Evolutionary conservation across 1,284 basidiomycete genomes (phyloP), one percentile per base, ranked within the genome.

Genomic region (Leccinum solheimii): DNA sequence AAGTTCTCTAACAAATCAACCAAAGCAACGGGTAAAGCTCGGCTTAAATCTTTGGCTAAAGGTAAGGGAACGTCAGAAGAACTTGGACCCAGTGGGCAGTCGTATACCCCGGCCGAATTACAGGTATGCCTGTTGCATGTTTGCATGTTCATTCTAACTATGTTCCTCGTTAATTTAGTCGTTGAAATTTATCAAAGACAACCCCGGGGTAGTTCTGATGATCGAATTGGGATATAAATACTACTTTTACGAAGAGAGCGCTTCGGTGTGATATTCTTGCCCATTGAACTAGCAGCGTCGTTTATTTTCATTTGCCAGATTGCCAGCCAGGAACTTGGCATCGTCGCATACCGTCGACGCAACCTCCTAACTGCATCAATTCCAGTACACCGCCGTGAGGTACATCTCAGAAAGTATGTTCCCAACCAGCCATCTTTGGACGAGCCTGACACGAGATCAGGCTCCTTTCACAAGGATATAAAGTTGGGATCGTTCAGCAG

Each of bases 401-500:
- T 98, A 6, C 95, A 98, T 74, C 81, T 97, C 55, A 94, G 92
- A 77, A 95, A 95, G 91, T 92, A 65, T 62, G 81, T 45, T 26
- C 5, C 61, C 36, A 14, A 53, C 21, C 36, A 11, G 2, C 60
- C 64, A 8, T 48, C 26, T 21, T 30, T 55, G 38, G 40, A 19
- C 34, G 36, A 49, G 23, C 54, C 53, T 64, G 11, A 54, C 45
- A 27, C 14, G 16, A 16, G 21, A 52, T 30, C 56, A 95, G 93
- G 66, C 82, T 98, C 36, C 83, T 98, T 49, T 88, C 91, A 1
- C 85, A 88, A 58, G 96, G 96, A 0, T 83, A 95, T 74, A 93
- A 94, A 76, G 86, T 99, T 55, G 97, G 97, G 10, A 87, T 99
- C 11, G 88, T 97, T 1, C 84, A 89, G n/a, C 97, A 98, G 75